Evolutionary conservation across 192 early-diverging fungal species (phyloP), one percentile per base, ranked within the genome.

Genomic region (Backusella morwellensis): DNA sequence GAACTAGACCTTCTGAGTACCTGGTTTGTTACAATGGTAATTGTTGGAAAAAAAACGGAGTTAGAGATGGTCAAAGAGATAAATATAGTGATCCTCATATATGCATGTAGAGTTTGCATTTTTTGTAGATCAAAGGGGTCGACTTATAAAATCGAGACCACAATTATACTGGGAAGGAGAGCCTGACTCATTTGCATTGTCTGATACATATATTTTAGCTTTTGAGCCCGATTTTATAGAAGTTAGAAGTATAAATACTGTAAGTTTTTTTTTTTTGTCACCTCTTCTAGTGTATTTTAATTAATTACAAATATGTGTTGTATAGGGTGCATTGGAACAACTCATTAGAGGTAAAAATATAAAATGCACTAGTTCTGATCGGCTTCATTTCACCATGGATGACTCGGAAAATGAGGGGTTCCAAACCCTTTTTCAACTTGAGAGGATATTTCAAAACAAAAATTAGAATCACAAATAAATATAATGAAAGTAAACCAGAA

Each of bases 211-310:
- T 77, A 86, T 98, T 50, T 84, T 98, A 74, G 97, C 96, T 0
- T 98, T 95, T 84, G 97, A 98, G 68, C 87, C 92, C 7, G 88
- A 87, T 35, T 97, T 98, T 78, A 94, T 99, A 75, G 97, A 99
- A 82, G 85, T 99, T 17, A 90, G 93, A 52, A 85, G 95, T 75
- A 85, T 94, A 6, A 90, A 94, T 75, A 95, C 93, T 90, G 91
- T 47, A 82, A 86, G 35, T 78, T 93, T 11, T 42, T 69, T 42
- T 69, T 69, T 41, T 2, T 11, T 69, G 6, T 83, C 84, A 68
- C 91, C 93, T 78, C 84, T 93, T 59, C 38, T 4, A 66, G 11
- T 35, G 12, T 71, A 14, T 35, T 35, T 9, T 26, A 32, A 32
- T 77, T 17, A 34, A 23, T 52, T 50, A n/a, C 47, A n/a, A 5